These are phyloP conservation scores for Cyberlindnera lachancei DNA, from an alignment of 805 yeast species.

Conservation along the genomic window DNA sequence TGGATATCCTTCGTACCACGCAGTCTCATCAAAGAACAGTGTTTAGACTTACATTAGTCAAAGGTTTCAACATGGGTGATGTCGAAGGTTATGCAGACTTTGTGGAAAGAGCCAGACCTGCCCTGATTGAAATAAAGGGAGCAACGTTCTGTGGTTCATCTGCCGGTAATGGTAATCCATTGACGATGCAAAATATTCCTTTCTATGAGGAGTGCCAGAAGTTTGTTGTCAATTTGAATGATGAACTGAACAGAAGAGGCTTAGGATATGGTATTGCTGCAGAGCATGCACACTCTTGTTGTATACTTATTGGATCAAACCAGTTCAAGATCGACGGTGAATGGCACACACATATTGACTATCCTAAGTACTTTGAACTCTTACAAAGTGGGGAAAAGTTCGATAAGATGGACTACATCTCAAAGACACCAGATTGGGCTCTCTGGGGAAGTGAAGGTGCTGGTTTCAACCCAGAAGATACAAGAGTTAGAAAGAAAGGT, in stretches of 20 bases:
- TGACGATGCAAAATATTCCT: constrained; percentile 94
- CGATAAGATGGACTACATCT: constrained; percentile 71
- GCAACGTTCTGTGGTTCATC: constrained; percentile 95
- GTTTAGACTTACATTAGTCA: constrained; percentile 81
- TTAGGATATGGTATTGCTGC: constrained; percentile 79
- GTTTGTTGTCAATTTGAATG: constrained; percentile 59
- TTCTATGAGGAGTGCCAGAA: constrained; percentile 82
- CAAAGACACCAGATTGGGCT: constrained; percentile 87
- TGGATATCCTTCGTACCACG: constrained; percentile 65
- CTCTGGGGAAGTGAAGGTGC: constrained; percentile 78
- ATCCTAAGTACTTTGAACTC: constrained; percentile 64
- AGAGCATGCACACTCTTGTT: constrained; percentile 93
- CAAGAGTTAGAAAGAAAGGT: constrained; percentile 29
- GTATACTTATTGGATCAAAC: constrained; percentile 73
- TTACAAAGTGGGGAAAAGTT: constrained; percentile 58
- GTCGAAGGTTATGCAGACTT: constrained; percentile 78
- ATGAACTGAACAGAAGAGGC: constrained; percentile 58
- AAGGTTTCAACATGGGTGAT: constrained; percentile 85
- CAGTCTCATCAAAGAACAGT: constrained; percentile 86
- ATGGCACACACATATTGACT: constrained; percentile 90
- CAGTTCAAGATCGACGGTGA: constrained; percentile 61
- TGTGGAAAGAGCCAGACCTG: constrained; percentile 74
- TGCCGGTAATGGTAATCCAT: constrained; percentile 72
- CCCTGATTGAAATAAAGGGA: constrained; percentile 88
- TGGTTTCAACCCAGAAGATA: constrained; percentile 86